Evolutionary conservation across 352 stramenopile species (phyloP).

Genomic region (Phytophthora parvispora): DNA sequence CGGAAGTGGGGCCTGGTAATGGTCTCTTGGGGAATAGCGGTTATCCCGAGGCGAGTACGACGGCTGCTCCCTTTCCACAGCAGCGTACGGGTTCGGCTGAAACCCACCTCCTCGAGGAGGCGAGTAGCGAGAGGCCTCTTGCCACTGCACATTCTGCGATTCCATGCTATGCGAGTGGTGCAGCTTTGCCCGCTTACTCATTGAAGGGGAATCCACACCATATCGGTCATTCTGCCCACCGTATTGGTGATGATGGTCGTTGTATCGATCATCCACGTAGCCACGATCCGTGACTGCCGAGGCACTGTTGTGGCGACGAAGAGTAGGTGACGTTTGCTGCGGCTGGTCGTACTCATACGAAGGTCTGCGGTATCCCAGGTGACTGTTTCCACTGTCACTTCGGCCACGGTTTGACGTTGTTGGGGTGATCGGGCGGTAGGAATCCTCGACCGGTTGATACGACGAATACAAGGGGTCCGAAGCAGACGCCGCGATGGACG

Average conservation of each 20-base stretch:
- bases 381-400: constrained; percentile 34
- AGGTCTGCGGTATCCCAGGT: constrained; percentile 31
- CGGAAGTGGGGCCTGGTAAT: constrained; percentile 33
- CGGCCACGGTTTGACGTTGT: constrained; percentile 26
- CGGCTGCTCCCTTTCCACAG: constrained; percentile 34
- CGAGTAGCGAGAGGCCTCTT: constrained; percentile 40
- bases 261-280: constrained; percentile 38
- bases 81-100: constrained; percentile 38
- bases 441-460: constrained; percentile 27
- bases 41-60: constrained; percentile 35
- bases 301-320: constrained; percentile 62
- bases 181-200: constrained; percentile 67
- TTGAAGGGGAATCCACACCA: constrained; percentile 32
- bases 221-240: constrained; percentile 26
- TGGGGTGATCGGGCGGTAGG: constrained; percentile 24
- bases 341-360: constrained; percentile 28
- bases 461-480: constrained; percentile 38
- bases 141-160: constrained; percentile 52
- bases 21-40: constrained; percentile 30
- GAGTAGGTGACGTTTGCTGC: constrained; percentile 19
- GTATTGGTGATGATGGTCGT: constrained; percentile 33
- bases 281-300: constrained; percentile 28
- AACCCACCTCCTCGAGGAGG: constrained; percentile 21
- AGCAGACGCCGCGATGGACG: constrained; percentile 32
- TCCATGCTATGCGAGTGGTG: constrained; percentile 74